phyloP scores from a whole-genome alignment of 129 eudicot species.

The Lactuca saligna region DNA sequence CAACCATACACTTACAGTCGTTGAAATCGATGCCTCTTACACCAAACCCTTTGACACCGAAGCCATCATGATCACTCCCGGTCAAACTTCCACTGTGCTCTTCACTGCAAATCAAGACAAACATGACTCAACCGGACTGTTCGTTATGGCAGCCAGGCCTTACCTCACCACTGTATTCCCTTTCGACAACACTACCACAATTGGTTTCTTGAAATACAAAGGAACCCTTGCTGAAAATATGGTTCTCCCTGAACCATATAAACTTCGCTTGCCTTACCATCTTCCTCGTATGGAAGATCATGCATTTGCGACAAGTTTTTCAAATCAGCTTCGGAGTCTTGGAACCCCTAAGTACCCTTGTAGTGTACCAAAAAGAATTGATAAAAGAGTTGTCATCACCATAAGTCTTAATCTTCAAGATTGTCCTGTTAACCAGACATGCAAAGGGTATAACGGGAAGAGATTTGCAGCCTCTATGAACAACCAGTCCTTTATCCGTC shows the following conservation, averaged over 20 bases:
- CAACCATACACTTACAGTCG: slow-evolving; percentile 64
- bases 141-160: slow-evolving; percentile 81
- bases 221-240: slow-evolving; percentile 8
- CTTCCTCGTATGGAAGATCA: slow-evolving; percentile 68
- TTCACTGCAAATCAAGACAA: slow-evolving; percentile 46
- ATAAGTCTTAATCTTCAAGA: slow-evolving; percentile 78
- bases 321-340: slow-evolving; percentile 46
- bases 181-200: slow-evolving; percentile 62
- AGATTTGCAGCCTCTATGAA: slow-evolving; percentile 67
- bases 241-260: slow-evolving; percentile 17
- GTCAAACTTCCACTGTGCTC: slow-evolving; percentile 70
- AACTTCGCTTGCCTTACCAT: slow-evolving; percentile 33
- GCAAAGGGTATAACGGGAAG: slow-evolving; percentile 54
- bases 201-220: slow-evolving; percentile 59
- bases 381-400: slow-evolving; percentile 56
- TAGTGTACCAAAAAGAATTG: slow-evolving; percentile 54
- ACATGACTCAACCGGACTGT: slow-evolving; percentile 37
- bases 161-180: slow-evolving; percentile 70
- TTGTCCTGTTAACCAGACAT: slow-evolving; percentile 56
- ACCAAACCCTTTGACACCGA: slow-evolving; percentile 67
- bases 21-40: slow-evolving; percentile 67
- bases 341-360: slow-evolving; percentile 55
- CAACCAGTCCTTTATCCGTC: slow-evolving; percentile 75
- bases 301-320: slow-evolving; percentile 44
- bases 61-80: slow-evolving; percentile 79